Evolutionary conservation across 192 early-diverging fungal genomes (phyloP).

Genomic region (Coemansia sp.): DNA sequence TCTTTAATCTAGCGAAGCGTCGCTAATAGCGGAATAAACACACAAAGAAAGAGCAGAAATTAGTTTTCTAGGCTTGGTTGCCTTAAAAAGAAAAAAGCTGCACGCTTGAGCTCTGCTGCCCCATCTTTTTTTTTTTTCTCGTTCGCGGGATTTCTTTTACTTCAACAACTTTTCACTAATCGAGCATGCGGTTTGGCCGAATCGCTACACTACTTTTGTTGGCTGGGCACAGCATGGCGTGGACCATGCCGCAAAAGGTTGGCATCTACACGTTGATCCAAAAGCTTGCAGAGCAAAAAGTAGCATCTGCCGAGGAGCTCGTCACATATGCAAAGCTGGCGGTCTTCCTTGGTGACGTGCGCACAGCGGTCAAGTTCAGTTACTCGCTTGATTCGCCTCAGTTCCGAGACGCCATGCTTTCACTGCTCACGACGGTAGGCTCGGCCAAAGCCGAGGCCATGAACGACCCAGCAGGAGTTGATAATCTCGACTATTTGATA

Average conservation of each 20-base stretch:
- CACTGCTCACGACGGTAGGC: conserved; percentile 22
- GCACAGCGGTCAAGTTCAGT: conserved; percentile 27
- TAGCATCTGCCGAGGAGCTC: conserved; percentile 26
- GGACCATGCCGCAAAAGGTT: conserved; percentile 33
- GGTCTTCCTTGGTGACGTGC: conserved; percentile 33
- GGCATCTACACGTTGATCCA: conserved; percentile 47
- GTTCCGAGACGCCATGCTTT: conserved; percentile 28
- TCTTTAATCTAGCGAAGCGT: background rate
- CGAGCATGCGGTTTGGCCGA: background rate
- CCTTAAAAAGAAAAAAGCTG: background rate
- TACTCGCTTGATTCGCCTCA: conserved; percentile 19
- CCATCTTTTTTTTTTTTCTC: background rate
- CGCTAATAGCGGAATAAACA: background rate
- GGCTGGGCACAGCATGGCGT: conserved; percentile 13
- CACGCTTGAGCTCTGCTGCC: background rate
- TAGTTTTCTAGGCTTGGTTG: background rate
- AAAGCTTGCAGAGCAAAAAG: conserved; percentile 15
- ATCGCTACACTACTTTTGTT: conserved; percentile 5
- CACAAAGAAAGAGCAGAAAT: background rate
- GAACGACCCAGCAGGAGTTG: conserved; percentile 21
- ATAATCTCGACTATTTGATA: conserved; percentile 38
- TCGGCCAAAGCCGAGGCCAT: conserved; percentile 22
- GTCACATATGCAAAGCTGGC: conserved; percentile 32
- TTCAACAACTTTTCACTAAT: background rate
- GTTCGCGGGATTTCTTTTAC: background rate